Evolutionary conservation across 331 rosid genomes (phyloP).

Genomic region (Malus hybrid): DNA sequence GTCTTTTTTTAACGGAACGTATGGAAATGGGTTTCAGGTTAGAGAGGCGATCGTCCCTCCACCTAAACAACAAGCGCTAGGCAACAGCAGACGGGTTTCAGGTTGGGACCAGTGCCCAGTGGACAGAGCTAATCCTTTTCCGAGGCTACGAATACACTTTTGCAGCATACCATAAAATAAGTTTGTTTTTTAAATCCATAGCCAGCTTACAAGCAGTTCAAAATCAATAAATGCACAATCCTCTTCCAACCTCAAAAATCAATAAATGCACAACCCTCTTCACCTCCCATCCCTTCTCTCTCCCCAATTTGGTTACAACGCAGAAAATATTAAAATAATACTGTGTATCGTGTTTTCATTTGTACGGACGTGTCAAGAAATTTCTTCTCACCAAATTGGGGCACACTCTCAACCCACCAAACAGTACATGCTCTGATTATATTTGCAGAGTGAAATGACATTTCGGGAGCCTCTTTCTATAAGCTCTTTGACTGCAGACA

Average conservation of each 20-base stretch:
- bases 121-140: background rate
- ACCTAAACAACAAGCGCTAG: background rate
- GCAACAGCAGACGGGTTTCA: background rate
- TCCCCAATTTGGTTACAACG: too few species aligned
- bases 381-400: background rate
- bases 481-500: slow-evolving; percentile 2
- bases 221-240: background rate
- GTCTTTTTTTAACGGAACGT: too few species aligned
- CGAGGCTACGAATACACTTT: background rate
- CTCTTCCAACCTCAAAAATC: background rate
- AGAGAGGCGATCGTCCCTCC: too few species aligned
- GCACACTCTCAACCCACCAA: slow-evolving; percentile 28
- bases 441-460: slow-evolving; percentile 60
- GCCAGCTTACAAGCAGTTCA: background rate
- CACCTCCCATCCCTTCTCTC: too few species aligned
- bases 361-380: too few species aligned
- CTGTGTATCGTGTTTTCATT: too few species aligned
- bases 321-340: too few species aligned
- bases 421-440: slow-evolving; percentile 38
- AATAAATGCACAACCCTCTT: too few species aligned
- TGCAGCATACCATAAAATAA: background rate
- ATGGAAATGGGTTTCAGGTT: too few species aligned
- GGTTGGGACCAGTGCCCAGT: background rate
- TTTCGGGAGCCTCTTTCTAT: slow-evolving; percentile 14
- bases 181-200: background rate